These are phyloP conservation scores for Arthrocladium fulminans DNA, from an alignment of 2,329 filamentous ascomycete genomes.

Conservation along the genomic window DNA sequence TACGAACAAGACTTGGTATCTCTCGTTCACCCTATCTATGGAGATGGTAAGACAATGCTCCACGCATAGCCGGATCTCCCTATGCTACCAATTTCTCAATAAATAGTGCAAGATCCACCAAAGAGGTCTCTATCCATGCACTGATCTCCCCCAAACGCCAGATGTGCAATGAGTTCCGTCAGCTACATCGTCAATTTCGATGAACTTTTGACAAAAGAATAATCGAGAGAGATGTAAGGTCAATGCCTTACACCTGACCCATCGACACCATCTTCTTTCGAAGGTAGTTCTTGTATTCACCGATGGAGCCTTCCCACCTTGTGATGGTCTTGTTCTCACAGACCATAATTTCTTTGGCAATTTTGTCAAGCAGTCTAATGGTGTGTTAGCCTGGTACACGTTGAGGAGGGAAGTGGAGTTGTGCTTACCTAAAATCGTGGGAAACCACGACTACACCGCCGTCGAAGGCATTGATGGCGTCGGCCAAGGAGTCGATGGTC, in stretches of 20 bases:
- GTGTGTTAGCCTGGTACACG: conserved; percentile 12
- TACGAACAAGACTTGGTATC: too few relatives aligned
- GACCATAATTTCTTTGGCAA: conserved; percentile 98
- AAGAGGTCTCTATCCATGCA: not conserved
- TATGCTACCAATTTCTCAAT: not conserved
- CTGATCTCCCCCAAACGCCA: conserved; percentile 6
- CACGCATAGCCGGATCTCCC: not conserved
- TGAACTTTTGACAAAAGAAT: not conserved
- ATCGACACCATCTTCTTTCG: conserved; percentile 95
- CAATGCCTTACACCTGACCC: conserved; percentile 64
- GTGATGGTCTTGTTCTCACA: conserved; percentile 96
- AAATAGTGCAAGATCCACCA: not conserved
- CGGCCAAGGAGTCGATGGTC: conserved; percentile 92
- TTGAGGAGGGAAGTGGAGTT: not conserved
- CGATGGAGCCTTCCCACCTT: conserved; percentile 80
- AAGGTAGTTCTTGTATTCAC: conserved; percentile 95
- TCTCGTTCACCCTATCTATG: not conserved
- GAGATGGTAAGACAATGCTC: not conserved
- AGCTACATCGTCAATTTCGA: conserved; percentile 1
- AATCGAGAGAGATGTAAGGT: not conserved
- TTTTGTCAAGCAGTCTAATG: conserved; percentile 86
- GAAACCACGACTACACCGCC: conserved; percentile 97
- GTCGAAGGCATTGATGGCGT: conserved; percentile 92
- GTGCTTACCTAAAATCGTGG: conserved; percentile 89
- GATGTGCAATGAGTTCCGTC: not conserved